Conservation (phyloP, 345 rosid species). For the Psidium guajava region DNA sequence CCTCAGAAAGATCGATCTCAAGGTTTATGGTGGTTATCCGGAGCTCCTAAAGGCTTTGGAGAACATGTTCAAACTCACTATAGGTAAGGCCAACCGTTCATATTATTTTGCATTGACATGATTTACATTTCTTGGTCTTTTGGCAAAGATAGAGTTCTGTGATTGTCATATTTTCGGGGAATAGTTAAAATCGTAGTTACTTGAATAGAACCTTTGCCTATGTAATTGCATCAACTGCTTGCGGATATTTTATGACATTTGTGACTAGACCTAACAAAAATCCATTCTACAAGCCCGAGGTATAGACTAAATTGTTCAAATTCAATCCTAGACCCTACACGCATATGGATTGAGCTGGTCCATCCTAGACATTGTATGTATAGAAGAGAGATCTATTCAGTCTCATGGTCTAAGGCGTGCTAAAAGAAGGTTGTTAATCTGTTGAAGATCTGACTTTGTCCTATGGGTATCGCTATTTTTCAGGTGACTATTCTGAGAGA, state of each 20-base stretch:
- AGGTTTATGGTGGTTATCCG: slow-evolving; percentile 36
- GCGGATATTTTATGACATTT: neutral
- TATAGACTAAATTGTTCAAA: neutral
- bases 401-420: neutral
- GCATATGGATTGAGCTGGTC: neutral
- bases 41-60: slow-evolving; percentile 52
- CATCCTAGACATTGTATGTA: neutral
- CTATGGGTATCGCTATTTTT: neutral
- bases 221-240: neutral
- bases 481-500: slow-evolving; percentile 54
- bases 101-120: neutral
- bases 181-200: neutral
- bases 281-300: neutral
- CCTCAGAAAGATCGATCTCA: slow-evolving; percentile 68
- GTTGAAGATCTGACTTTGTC: neutral
- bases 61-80: slow-evolving; percentile 68
- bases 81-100: slow-evolving; percentile 13
- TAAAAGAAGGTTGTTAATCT: neutral
- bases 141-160: neutral
- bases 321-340: neutral
- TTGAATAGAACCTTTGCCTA: neutral
- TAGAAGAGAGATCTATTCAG: neutral
- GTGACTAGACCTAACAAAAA: neutral
- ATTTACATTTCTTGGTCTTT: neutral
- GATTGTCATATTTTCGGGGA: neutral